Conservation (phyloP, 2,329 filamentous ascomycete genomes). For the Sclerotinia borealis region DNA sequence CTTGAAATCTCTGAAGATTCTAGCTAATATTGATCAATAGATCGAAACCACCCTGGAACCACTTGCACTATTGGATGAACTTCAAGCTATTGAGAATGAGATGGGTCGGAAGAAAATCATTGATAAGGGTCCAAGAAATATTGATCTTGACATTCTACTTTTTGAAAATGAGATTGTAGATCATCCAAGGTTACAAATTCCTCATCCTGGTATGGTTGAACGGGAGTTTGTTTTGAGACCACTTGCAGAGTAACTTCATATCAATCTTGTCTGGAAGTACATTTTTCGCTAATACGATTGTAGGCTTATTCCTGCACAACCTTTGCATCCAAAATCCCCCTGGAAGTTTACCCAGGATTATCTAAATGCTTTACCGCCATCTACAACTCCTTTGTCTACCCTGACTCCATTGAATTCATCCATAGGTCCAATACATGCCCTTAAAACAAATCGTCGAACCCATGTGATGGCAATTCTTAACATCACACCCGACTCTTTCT, state of each 20-base stretch:
- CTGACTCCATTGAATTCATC: conserved; percentile 48
- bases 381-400: conserved; percentile 48
- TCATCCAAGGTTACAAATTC: conserved; percentile 71
- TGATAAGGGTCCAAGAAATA: conserved; percentile 90
- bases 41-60: conserved; percentile 75
- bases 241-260: conserved; percentile 60
- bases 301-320: conserved; percentile 50
- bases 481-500: conserved; percentile 93
- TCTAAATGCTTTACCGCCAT: conserved; percentile 50
- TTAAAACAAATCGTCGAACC: conserved; percentile 51
- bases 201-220: conserved; percentile 80
- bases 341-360: conserved; percentile 57
- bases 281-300: conserved; percentile 15
- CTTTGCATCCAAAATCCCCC: conserved; percentile 47
- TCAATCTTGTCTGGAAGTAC: neutral
- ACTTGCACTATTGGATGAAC: conserved; percentile 66
- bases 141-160: conserved; percentile 87
- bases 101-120: conserved; percentile 79
- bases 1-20: neutral
- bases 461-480: conserved; percentile 93
- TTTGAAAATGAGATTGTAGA: conserved; percentile 64
- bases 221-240: conserved; percentile 90
- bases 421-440: conserved; percentile 51
- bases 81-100: conserved; percentile 76
- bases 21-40: conserved; percentile 31